phyloP scores from a whole-genome alignment of 805 yeast genomes.

The Debaryomyces castellii region DNA sequence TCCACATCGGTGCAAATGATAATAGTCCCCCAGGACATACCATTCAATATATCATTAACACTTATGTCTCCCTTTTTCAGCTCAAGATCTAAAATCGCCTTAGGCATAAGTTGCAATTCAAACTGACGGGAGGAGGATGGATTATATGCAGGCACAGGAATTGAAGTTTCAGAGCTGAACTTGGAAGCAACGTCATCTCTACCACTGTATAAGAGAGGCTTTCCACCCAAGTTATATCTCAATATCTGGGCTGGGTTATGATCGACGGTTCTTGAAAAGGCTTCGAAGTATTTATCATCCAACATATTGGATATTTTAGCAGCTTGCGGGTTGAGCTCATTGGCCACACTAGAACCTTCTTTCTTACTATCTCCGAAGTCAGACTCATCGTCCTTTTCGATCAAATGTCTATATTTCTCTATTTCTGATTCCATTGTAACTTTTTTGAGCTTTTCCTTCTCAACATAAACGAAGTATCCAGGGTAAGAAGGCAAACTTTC shows the following conservation, averaged over 20 bases:
- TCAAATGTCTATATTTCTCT: constrained; percentile 45
- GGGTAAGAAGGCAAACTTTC: constrained; percentile 51
- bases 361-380: constrained; percentile 20
- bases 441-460: constrained; percentile 62
- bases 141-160: constrained; percentile 54
- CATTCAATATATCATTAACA: constrained; percentile 50
- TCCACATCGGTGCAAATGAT: constrained; percentile 74
- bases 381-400: constrained; percentile 47
- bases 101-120: constrained; percentile 94
- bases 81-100: constrained; percentile 82
- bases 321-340: constrained; percentile 19
- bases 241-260: constrained; percentile 86
- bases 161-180: constrained; percentile 9
- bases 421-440: constrained; percentile 53
- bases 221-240: constrained; percentile 78
- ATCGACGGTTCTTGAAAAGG: constrained; percentile 70
- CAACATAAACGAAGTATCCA: constrained; percentile 70
- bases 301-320: constrained; percentile 37
- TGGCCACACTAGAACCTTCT: constrained; percentile 6
- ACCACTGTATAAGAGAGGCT: constrained; percentile 71
- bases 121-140: constrained; percentile 62
- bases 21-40: constrained; percentile 98
- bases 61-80: constrained; percentile 24
- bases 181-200: constrained; percentile 54
- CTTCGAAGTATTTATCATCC: constrained; percentile 77